Evolutionary conservation across 441 rosid species (phyloP).

Genomic region (Jatropha multifida): DNA sequence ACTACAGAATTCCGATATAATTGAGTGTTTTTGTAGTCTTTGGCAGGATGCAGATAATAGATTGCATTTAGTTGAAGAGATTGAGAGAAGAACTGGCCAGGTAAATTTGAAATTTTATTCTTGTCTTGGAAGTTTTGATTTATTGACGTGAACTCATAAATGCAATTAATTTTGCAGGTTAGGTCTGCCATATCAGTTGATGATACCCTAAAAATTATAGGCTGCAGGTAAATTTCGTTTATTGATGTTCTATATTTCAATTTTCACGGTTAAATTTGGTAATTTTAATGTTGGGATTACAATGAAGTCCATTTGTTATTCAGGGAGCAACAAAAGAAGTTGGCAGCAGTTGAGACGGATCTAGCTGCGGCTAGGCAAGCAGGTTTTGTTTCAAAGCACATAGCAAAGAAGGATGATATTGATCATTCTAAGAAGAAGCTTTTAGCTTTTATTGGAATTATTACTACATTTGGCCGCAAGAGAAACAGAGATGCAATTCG

Average conservation of each 20-base stretch:
- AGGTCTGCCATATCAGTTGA: slow-evolving; percentile 78
- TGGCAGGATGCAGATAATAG: slow-evolving; percentile 89
- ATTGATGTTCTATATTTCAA: neutral
- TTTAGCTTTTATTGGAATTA: slow-evolving; percentile 68
- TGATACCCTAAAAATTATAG: slow-evolving; percentile 74
- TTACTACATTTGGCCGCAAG: slow-evolving; percentile 68
- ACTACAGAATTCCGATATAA: neutral
- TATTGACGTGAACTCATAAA: neutral
- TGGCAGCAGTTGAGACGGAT: slow-evolving; percentile 64
- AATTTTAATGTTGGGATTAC: neutral
- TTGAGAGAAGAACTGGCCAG: slow-evolving; percentile 61
- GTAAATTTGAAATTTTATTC: slow-evolving; percentile 31
- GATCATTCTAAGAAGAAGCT: slow-evolving; percentile 48
- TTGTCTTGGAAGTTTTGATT: neutral
- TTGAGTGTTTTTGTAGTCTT: slow-evolving; percentile 35
- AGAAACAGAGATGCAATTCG: slow-evolving; percentile 84
- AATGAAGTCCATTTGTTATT: slow-evolving; percentile 19
- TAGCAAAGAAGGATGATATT: slow-evolving; percentile 26
- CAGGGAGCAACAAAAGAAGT: slow-evolving; percentile 83
- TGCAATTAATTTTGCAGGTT: slow-evolving; percentile 41
- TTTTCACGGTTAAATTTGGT: neutral
- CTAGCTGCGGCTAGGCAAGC: slow-evolving; percentile 60
- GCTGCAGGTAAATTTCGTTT: slow-evolving; percentile 5
- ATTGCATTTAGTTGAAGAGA: slow-evolving; percentile 63
- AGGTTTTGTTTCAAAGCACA: slow-evolving; percentile 53